These are phyloP conservation scores for Ogataea pignaliae DNA, from an alignment of 805 yeast species.

Conservation along the genomic window DNA sequence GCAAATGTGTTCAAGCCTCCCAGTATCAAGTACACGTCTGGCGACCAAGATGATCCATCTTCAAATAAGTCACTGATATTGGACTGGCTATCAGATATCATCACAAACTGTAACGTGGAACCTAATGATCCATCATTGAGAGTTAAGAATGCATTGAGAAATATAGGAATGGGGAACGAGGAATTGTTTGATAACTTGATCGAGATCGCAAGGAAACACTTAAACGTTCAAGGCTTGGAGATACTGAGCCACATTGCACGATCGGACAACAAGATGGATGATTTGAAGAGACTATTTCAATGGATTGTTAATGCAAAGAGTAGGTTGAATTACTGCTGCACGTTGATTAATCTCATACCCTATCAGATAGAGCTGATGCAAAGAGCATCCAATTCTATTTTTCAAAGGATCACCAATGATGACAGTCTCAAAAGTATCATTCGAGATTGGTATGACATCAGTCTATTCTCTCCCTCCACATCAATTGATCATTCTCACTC, in stretches of 20 bases:
- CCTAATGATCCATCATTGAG: constrained; percentile 18
- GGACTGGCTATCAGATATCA: constrained; percentile 24
- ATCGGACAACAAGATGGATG: neutral
- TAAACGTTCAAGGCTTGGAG: constrained; percentile 11
- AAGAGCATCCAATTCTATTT: constrained; percentile 21
- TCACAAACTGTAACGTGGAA: constrained; percentile 6
- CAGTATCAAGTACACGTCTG: neutral
- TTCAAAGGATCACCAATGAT: constrained; percentile 11
- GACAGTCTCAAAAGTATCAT: constrained; percentile 8
- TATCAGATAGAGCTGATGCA: constrained; percentile 14
- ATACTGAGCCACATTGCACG: neutral
- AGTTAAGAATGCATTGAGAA: constrained; percentile 17
- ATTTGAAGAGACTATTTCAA: constrained; percentile 10
- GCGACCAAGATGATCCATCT: constrained; percentile 21
- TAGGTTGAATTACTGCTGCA: constrained; percentile 9
- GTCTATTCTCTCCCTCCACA: constrained; percentile 10
- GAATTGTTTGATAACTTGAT: constrained; percentile 11
- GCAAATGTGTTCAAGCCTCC: constrained; percentile 12
- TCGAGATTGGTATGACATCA: constrained; percentile 10
- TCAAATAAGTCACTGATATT: constrained; percentile 18
- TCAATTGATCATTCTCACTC: constrained; percentile 10
- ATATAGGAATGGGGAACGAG: constrained; percentile 14
- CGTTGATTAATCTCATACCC: constrained; percentile 7
- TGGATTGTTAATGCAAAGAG: constrained; percentile 12
- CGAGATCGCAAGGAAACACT: constrained; percentile 10